phyloP scores from a whole-genome alignment of 208 protist species.

The Trypanosoma cruzi region DNA sequence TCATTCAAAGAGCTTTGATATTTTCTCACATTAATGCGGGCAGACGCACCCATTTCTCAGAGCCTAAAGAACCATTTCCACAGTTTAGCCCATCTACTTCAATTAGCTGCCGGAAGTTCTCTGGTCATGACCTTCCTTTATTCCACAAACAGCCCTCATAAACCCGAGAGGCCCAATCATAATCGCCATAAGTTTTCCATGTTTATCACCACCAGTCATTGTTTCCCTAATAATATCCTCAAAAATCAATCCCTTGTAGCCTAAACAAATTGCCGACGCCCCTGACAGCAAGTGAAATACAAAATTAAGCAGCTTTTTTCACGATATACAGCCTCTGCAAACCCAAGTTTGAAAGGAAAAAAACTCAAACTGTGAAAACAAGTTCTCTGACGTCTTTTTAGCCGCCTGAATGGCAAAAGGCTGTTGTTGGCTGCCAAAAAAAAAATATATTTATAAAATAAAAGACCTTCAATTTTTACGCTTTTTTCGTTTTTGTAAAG shows the following conservation, averaged over 20 bases:
- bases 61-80: conserved; percentile 90
- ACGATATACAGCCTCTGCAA: conserved; percentile 52
- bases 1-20: not conserved
- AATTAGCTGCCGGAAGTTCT: conserved; percentile 70
- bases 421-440: not conserved
- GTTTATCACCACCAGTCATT: conserved; percentile 67
- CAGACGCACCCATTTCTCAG: conserved; percentile 28
- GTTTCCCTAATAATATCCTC: conserved; percentile 78
- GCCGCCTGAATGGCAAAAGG: not conserved
- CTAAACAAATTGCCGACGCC: conserved; percentile 69
- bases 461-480: conserved; percentile 47
- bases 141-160: conserved; percentile 81
- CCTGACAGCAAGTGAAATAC: conserved; percentile 88
- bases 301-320: conserved; percentile 89
- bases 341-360: conserved; percentile 58
- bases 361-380: conserved; percentile 71
- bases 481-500: conserved; percentile 10
- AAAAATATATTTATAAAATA: conserved; percentile 17
- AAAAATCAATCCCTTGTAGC: conserved; percentile 84
- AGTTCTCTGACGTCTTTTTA: conserved; percentile 27
- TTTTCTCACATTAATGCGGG: not conserved
- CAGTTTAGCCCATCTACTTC: conserved; percentile 73
- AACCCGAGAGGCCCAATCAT: conserved; percentile 90
- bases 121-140: conserved; percentile 83
- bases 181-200: conserved; percentile 75